phyloP scores from a whole-genome alignment of 805 yeast genomes.

The Starmerella stellata region DNA sequence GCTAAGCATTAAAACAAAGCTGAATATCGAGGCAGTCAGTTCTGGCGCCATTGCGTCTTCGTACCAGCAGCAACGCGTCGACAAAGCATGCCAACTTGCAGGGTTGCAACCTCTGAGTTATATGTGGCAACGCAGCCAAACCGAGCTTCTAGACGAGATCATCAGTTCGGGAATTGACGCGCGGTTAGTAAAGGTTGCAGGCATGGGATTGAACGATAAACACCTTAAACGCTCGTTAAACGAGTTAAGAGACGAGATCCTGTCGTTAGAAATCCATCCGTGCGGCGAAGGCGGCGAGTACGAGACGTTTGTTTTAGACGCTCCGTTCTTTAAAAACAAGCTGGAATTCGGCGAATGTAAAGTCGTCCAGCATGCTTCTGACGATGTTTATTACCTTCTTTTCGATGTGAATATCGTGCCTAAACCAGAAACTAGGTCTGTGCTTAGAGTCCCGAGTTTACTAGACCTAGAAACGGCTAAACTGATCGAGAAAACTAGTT shows the following conservation, averaged over 20 bases:
- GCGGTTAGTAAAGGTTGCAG: conserved; percentile 78
- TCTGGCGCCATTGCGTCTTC: conserved; percentile 92
- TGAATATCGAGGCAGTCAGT: conserved; percentile 68
- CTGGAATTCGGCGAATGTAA: conserved; percentile 24
- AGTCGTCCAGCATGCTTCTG: conserved; percentile 32
- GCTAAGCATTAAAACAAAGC: conserved; percentile 33
- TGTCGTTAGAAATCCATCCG: conserved; percentile 56
- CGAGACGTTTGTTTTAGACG: conserved; percentile 80
- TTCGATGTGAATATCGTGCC: conserved; percentile 21
- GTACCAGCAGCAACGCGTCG: conserved; percentile 90
- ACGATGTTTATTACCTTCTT: conserved; percentile 53
- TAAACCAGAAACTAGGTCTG: conserved; percentile 3
- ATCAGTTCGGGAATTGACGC: conserved; percentile 53
- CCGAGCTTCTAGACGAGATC: conserved; percentile 68
- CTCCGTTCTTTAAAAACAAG: conserved; percentile 54
- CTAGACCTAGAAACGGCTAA: conserved; percentile 23
- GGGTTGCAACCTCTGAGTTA: conserved; percentile 54
- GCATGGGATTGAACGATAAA: conserved; percentile 50
- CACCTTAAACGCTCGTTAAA: conserved; percentile 56
- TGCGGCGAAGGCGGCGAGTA: conserved; percentile 99
- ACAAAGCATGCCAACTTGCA: conserved; percentile 63
- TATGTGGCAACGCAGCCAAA: conserved; percentile 81
- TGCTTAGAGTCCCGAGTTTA: conserved; percentile 15
- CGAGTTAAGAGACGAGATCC: conserved; percentile 41
- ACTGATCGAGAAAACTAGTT: conserved; percentile 7